These are phyloP conservation scores for Rhododendron ovatum DNA, from an alignment of 148 eudicot genomes.

Conservation along the genomic window DNA sequence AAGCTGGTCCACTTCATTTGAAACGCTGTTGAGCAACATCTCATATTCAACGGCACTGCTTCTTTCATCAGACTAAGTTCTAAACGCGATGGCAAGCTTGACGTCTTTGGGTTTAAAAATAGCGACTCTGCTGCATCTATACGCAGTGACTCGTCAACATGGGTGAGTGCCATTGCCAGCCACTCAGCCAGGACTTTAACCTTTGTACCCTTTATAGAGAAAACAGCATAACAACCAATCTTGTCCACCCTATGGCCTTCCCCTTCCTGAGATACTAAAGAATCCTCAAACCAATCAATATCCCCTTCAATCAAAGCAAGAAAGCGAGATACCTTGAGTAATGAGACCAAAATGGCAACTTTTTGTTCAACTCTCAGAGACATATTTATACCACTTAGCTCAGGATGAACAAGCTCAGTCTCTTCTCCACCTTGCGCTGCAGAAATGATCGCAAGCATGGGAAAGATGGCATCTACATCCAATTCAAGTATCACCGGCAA, in stretches of 20 bases:
- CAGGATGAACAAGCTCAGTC: slow-evolving; percentile 32
- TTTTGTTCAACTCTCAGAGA: slow-evolving; percentile 58
- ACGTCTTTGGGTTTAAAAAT: slow-evolving; percentile 84
- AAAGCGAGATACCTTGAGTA: slow-evolving; percentile 84
- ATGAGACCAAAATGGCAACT: slow-evolving; percentile 86
- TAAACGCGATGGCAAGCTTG: slow-evolving; percentile 82
- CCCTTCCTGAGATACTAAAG: slow-evolving; percentile 24
- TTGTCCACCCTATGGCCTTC: slow-evolving; percentile 23
- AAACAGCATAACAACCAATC: slow-evolving; percentile 37
- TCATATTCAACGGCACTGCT: slow-evolving; percentile 89
- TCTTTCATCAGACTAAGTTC: slow-evolving; percentile 80
- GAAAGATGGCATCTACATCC: slow-evolving; percentile 83
- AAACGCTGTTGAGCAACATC: slow-evolving; percentile 93
- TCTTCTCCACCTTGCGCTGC: slow-evolving; percentile 42
- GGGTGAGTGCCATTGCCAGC: slow-evolving; percentile 82
- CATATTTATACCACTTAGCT: slow-evolving; percentile 30
- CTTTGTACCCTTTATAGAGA: slow-evolving; percentile 60
- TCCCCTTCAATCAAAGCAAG: slow-evolving; percentile 95
- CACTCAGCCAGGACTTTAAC: slow-evolving; percentile 68
- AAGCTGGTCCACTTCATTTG: slow-evolving; percentile 97
- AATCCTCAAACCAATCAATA: slow-evolving; percentile 57
- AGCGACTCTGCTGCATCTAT: slow-evolving; percentile 91
- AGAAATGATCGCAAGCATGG: slow-evolving; percentile 66
- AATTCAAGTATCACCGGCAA: slow-evolving; percentile 78
- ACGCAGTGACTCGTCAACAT: slow-evolving; percentile 88